Base-by-base conservation (phyloP, 2,329 filamentous ascomycete species). In the Cercospora zeina region DNA sequence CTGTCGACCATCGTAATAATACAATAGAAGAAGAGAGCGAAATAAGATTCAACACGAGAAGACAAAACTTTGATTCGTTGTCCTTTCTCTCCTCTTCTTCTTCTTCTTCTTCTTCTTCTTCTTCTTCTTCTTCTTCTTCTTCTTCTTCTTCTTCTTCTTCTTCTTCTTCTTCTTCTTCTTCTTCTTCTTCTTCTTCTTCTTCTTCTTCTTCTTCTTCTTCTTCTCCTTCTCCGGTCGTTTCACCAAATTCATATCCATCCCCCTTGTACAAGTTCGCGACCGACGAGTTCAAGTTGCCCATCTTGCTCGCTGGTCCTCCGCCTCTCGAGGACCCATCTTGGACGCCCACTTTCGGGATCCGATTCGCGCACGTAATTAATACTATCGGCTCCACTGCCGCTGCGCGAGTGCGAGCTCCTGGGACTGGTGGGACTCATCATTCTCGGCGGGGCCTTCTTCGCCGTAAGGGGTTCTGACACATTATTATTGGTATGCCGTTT, bases 241-340 rank as follows among this genome's bases (percentile, higher is more conserved):
- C 54, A n/a, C 47, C 37, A 30, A 27, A 4, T 59, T 59, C 63
- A 78, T 14, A 79, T 77, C 64, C 79, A 74, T 13, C 77, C 80
- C 0, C 85, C 84, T 64, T 84, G 81, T 9, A 90, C 82, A 62
- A 89, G 78, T 72, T 89, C 85, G 58, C 87, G 78, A 49, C 84
- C 86, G 3, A 89, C 74, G n/a, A 89, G 74, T 71, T 89, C 85
- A 58, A 87, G 75, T 72, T 88, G 82, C 0, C 87, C 88, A 14
- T 53, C 49, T 62, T 79, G 82, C 69, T 90, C 87, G 0, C 80
- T 85, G 2, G 86, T 89, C 36, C 88, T 78, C 57, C 88, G 80
- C 36, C 88, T 77, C 74, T 91, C 89, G 67, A 91, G 77, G 7
- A 91, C 83, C 89, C 88, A 91, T 50, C 87, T 77, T 8, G 76